Percentiles rank a stretch among this genome's conserved stretches.
phyloP scores from a whole-genome alignment of 2,329 filamentous ascomycete genomes.

The Teratosphaeria epicoccoides region DNA sequence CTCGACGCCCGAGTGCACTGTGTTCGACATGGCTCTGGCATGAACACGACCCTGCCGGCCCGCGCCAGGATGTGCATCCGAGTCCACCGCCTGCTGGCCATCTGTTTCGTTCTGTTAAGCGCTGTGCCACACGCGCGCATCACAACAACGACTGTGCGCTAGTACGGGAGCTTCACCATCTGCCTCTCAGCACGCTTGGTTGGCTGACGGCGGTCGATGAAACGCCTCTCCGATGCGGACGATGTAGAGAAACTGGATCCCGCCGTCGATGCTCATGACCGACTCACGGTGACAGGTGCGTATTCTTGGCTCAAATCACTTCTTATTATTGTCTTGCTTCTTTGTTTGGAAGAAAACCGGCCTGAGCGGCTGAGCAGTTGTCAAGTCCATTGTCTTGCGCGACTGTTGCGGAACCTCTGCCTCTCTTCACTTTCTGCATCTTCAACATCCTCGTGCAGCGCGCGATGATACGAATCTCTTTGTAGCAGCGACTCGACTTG shows the following conservation, averaged over 20 bases:
- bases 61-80: not conserved
- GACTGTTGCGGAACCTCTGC: conserved; percentile 11
- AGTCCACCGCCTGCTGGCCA: conserved; percentile 3
- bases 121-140: conserved; percentile 8
- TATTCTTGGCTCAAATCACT: conserved; percentile 4
- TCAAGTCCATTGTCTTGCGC: conserved; percentile 7
- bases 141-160: not conserved
- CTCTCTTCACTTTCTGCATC: not conserved
- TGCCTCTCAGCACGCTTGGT: conserved; percentile 30
- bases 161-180: conserved; percentile 1
- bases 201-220: conserved; percentile 28
- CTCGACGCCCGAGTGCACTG: conserved; percentile 3
- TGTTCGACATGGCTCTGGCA: conserved; percentile 7
- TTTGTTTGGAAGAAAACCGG: conserved; percentile 8
- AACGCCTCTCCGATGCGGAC: conserved; percentile 30
- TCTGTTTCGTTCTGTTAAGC: conserved; percentile 4
- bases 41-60: conserved; percentile 4
- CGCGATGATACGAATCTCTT: conserved; percentile 13
- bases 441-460: conserved; percentile 1
- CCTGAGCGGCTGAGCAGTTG: not conserved
- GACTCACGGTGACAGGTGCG: conserved; percentile 22
- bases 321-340: conserved; percentile 20
- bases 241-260: conserved; percentile 8
- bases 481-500: conserved; percentile 1
- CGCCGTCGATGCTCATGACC: conserved; percentile 21